Evolutionary conservation across 805 yeast genomes (phyloP).

Genomic region (Torulaspora quercuum): DNA sequence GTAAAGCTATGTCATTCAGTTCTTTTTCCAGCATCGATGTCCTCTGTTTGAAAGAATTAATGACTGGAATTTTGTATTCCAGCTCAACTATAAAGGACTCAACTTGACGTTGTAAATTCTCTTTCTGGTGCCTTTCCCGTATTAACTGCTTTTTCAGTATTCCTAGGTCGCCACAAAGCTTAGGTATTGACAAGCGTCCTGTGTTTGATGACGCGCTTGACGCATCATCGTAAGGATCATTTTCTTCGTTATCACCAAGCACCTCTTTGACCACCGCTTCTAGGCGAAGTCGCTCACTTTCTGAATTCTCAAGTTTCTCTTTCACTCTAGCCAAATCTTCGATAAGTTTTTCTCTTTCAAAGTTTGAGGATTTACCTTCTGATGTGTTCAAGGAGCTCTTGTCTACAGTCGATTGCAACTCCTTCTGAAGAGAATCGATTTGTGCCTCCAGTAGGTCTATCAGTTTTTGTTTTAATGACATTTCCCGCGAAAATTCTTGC

Average conservation of each 20-base stretch:
- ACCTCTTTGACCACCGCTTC: conserved; percentile 46
- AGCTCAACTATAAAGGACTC: conserved; percentile 70
- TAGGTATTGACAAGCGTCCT: conserved; percentile 9
- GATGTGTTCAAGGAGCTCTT: conserved; percentile 41
- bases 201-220: conserved; percentile 11
- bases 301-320: conserved; percentile 38
- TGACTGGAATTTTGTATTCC: conserved; percentile 72
- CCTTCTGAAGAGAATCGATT: conserved; percentile 40
- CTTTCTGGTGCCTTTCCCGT: conserved; percentile 68
- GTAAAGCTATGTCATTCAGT: conserved; percentile 49
- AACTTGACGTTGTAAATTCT: conserved; percentile 64
- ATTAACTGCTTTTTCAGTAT: conserved; percentile 61
- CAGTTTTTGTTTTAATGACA: conserved; percentile 58
- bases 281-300: conserved; percentile 38
- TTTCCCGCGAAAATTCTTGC: conserved; percentile 53
- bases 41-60: conserved; percentile 61
- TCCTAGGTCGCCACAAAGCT: conserved; percentile 59
- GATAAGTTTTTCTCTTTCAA: conserved; percentile 35
- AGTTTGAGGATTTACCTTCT: conserved; percentile 32
- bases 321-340: conserved; percentile 29
- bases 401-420: conserved; percentile 52
- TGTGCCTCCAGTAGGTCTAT: conserved; percentile 45
- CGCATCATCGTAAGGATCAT: conserved; percentile 2
- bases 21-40: conserved; percentile 55
- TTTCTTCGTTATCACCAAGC: conserved; percentile 23